Base-by-base conservation (phyloP, 2,329 filamentous ascomycete species). In the Cordyceps javanica region DNA sequence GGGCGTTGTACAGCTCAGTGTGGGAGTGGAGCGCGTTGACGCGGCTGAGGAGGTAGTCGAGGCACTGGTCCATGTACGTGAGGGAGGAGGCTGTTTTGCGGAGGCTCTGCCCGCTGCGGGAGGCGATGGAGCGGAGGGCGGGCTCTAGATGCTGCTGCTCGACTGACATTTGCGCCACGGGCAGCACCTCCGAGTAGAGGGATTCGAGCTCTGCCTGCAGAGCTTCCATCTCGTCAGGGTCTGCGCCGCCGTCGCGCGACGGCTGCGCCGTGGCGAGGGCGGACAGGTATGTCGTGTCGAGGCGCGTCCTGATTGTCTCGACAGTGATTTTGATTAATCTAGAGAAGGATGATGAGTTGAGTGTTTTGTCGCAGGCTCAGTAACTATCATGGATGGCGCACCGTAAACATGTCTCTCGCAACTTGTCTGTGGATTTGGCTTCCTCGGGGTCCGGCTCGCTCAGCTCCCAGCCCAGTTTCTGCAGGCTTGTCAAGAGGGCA, bases 141-240 rank as follows among this genome's bases (percentile, higher is more conserved):
- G 87, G 86, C 59, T 83, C 79, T 5, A 87, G 75, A 62, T 86
- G 80, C 65, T 88, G 83, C 63, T 87, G 82, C 62, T 89, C 85
- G 1, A 86, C 77, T 0, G 86, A 83, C 82, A 90, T 90, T 61
- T 88, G 82, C 7, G 86, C 82, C 2, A 90, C 83, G 0, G 86
- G 82, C 0, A 87, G 73, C 41, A 90, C 85, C 66, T 90, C 88
- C 0, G 84, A 75, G 63, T 88, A 86, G 3, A 90, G 73, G 5
- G 85, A 88, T 62, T 89, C 85, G 1, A 90, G 74, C 65, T 90
- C 87, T 32, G 81, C 79, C 63, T 86, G 80, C 2, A 88, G 67
- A 3, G 78, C 75, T 14, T 71, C 72, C 10, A 79, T 75, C 50
- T 82, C 79, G 5, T 72, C 73, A 0, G 68, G 32, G 32, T 52